These are phyloP conservation scores for Agapanthus africanus DNA, from an alignment of 106 monocot genomes.

Conservation along the genomic window DNA sequence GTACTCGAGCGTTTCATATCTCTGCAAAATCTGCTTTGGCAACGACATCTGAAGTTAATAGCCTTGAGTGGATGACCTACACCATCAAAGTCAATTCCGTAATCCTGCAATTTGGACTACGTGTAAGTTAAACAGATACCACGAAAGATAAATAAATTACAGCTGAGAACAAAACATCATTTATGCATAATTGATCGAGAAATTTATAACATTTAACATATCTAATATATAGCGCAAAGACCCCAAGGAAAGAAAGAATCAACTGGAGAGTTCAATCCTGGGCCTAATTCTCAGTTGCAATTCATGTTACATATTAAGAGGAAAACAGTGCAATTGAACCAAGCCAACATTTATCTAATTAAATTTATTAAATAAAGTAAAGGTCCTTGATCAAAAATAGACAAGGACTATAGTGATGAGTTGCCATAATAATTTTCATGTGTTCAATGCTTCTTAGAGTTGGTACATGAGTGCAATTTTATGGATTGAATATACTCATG, in stretches of 20 bases:
- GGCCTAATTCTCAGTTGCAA: too few species aligned
- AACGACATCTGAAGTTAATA: constrained; percentile 24
- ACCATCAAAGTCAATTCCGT: constrained; percentile 21
- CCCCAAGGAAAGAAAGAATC: too few species aligned
- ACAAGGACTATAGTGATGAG: too few species aligned
- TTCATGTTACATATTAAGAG: too few species aligned
- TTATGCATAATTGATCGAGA: not conserved
- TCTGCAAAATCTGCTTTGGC: constrained; percentile 21
- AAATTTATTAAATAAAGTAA: too few species aligned
- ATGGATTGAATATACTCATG: too few species aligned
- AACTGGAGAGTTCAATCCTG: not conserved
- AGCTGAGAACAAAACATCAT: not conserved
- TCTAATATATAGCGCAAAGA: too few species aligned
- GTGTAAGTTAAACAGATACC: not conserved
- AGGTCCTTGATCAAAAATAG: too few species aligned
- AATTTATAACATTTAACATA: not conserved
- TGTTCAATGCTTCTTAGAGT: too few species aligned
- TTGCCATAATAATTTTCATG: too few species aligned
- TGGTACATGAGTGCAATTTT: too few species aligned
- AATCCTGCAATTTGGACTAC: constrained; percentile 14
- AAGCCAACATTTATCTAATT: too few species aligned
- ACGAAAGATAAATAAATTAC: not conserved
- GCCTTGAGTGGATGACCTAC: constrained; percentile 15
- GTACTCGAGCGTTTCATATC: constrained; percentile 11
- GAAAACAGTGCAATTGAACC: not conserved